Evolutionary conservation across 1,139 yeast species (phyloP), one percentile per base, ranked within the genome.

Genomic region (Komagataea norvegica): DNA sequence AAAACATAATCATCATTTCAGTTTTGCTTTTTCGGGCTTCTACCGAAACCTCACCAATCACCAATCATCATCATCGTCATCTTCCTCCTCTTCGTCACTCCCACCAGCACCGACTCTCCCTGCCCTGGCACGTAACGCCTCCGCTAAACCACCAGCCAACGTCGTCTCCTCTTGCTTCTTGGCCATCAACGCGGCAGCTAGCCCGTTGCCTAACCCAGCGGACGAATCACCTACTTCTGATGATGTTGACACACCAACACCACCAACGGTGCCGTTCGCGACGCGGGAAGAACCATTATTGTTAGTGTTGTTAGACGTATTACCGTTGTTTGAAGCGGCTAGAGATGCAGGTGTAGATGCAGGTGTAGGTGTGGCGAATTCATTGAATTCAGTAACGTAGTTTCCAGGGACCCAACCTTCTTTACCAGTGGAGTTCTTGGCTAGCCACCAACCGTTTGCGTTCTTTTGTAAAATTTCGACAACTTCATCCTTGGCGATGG

Each of bases 351-450:
- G 34, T n/a, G 38, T 20, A 6, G 44, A 28, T 6, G 44, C 25
- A 26, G 35, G 23, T 5, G 48, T 19, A 18, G 51, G 40, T 2
- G 57, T 43, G 3, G 64, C 52, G 18, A 36, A 36, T 17, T 33
- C 40, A 16, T 16, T 22, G 58, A 74, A 74, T 52, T 81, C 84
- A 38, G 77, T 79, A 54, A 91, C 77, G 57, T 89, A 93, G 16
- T 93, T 85, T 23, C 93, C 82, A 10, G 99, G 99, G 9, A 94
- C 91, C 98, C 98, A 93, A 4, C 98, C 99, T 60, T 89, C 95
- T 40, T 68, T 74, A 18, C 37, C 37, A 2, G 80, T 57, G 33
- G 84, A 91, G 52, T 84, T 89, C 58, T 83, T 85, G 6, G 88
- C 96, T 44, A 91, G 68, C 48, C 95, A 89, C 97, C 97, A 89